phyloP scores from a whole-genome alignment of 495 filamentous ascomycete genomes.

The Achaetomiella virescens region DNA sequence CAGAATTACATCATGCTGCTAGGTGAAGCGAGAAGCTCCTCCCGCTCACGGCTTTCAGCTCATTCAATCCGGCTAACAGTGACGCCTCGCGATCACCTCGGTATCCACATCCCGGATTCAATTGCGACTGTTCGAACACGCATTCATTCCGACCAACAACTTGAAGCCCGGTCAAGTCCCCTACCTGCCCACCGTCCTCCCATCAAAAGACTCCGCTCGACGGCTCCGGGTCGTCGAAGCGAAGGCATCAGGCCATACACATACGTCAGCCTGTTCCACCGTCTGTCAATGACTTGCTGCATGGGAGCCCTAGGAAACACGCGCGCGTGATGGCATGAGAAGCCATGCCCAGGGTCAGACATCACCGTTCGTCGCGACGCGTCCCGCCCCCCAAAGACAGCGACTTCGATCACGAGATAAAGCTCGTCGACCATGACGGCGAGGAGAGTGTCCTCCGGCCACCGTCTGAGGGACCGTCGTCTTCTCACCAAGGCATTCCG shows the following conservation, averaged over 20 bases:
- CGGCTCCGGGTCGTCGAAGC: not conserved
- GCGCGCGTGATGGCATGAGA: conserved; percentile 4
- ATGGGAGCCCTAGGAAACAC: not conserved
- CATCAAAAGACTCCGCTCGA: not conserved
- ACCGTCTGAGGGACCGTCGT: not conserved
- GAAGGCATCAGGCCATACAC: not conserved
- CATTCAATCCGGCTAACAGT: not conserved
- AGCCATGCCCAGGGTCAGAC: conserved; percentile 41
- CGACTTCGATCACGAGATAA: conserved; percentile 59
- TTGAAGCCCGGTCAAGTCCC: too few relatives aligned
- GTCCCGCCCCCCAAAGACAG: conserved; percentile 42
- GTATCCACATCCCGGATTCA: too few relatives aligned
- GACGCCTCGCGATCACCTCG: not conserved
- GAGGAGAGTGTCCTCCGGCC: conserved; percentile 7
- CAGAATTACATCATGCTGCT: conserved; percentile 3
- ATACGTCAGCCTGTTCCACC: not conserved
- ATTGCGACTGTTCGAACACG: too few relatives aligned
- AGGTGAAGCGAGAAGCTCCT: not conserved
- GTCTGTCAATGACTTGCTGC: conserved; percentile 7
- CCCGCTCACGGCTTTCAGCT: too few relatives aligned
- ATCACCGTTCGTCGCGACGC: conserved; percentile 43
- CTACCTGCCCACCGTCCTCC: not conserved
- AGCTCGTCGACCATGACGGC: conserved; percentile 46
- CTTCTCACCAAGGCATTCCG: conserved; percentile 2
- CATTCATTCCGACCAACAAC: too few relatives aligned